phyloP scores from a whole-genome alignment of 371 early-diverging fungal species.

The Gilbertella persicaria region DNA sequence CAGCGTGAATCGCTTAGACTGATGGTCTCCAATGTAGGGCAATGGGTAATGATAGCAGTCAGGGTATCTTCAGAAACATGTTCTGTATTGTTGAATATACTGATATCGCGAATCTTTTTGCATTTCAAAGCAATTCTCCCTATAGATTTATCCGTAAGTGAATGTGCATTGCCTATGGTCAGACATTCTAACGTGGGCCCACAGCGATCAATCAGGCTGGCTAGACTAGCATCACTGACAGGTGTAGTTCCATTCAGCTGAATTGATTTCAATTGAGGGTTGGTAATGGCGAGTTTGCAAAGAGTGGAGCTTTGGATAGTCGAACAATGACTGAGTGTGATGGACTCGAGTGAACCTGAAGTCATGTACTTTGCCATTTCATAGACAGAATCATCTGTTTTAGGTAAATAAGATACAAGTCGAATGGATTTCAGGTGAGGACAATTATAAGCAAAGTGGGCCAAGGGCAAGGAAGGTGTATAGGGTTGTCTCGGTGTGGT shows the following conservation, averaged over 20 bases:
- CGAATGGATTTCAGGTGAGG: constrained; percentile 35
- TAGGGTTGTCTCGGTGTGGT: constrained; percentile 16
- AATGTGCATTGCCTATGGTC: constrained; percentile 43
- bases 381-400: constrained; percentile 49
- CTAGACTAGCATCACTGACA: constrained; percentile 40
- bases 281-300: constrained; percentile 45
- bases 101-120: constrained; percentile 29
- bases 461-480: constrained; percentile 37
- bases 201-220: constrained; percentile 39
- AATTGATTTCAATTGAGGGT: constrained; percentile 39
- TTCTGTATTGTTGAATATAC: constrained; percentile 43
- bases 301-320: constrained; percentile 48
- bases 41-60: constrained; percentile 34
- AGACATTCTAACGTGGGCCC: constrained; percentile 35
- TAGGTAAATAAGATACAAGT: constrained; percentile 45
- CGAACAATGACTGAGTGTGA: constrained; percentile 35
- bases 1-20: constrained; percentile 47
- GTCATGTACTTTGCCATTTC: constrained; percentile 51
- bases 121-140: constrained; percentile 34
- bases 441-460: constrained; percentile 50
- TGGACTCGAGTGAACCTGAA: constrained; percentile 32
- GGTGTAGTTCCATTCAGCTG: constrained; percentile 48
- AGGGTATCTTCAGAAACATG: constrained; percentile 36
- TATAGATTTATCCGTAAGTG: constrained; percentile 41
- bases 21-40: constrained; percentile 27